A percentile compares a stretch with the other conserved stretches of the same genome.
Conservation (phyloP, 805 yeast species). For the baker's yeast (Saccharomyces cerevisiae) region DNA sequence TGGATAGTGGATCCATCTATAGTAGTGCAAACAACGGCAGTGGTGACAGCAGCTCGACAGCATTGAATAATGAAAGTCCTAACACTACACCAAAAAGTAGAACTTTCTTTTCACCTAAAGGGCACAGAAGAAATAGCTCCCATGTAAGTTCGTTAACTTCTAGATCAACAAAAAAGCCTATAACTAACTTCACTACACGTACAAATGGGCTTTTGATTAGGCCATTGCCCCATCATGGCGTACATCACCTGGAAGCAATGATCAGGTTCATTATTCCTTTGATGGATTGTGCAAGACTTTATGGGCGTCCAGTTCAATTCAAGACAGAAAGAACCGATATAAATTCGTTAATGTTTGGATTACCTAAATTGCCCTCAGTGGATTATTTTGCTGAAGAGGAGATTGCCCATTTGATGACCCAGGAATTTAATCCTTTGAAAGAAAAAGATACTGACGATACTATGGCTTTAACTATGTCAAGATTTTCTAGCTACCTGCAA, state of each 20-base stretch:
- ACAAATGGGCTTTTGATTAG: conserved; percentile 37
- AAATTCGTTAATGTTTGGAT: conserved; percentile 54
- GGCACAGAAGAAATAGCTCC: conserved; percentile 8
- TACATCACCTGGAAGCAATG: conserved; percentile 59
- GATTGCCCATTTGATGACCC: conserved; percentile 1
- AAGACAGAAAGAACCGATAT: conserved; percentile 43
- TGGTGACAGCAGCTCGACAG: background rate
- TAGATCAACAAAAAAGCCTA: conserved; percentile 3
- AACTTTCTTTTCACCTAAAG: conserved; percentile 12
- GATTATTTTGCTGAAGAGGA: conserved; percentile 37
- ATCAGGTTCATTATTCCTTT: conserved; percentile 57
- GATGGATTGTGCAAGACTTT: conserved; percentile 54
- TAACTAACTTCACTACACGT: conserved; percentile 6
- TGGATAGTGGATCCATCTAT: background rate
- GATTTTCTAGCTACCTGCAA: conserved; percentile 7
- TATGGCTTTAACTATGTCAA: conserved; percentile 13
- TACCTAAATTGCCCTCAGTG: conserved; percentile 64
- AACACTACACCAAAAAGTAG: conserved; percentile 3
- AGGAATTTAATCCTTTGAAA: conserved; percentile 1
- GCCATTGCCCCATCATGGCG: conserved; percentile 64
- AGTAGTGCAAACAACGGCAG: background rate
- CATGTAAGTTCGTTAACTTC: conserved; percentile 8
- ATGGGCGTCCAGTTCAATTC: conserved; percentile 65
- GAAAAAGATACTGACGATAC: conserved; percentile 8
- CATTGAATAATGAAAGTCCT: background rate